A percentile compares a stretch with the other conserved stretches of the same genome.
These are phyloP conservation scores for Trichoderma brevicompactum DNA, from an alignment of 2,329 filamentous ascomycete genomes.

Conservation along the genomic window DNA sequence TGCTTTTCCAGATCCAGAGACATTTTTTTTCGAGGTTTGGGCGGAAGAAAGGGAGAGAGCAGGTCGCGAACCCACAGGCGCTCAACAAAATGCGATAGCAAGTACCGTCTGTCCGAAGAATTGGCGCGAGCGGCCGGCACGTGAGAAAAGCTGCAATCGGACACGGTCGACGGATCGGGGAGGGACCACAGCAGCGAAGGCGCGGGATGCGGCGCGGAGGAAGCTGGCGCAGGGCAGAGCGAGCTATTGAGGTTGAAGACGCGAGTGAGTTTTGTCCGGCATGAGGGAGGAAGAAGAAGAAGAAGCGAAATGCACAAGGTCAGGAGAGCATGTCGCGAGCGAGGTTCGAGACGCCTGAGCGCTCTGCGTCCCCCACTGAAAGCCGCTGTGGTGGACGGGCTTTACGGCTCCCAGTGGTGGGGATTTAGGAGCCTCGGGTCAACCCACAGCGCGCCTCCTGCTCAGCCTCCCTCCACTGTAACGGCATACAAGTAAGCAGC, in stretches of 20 bases:
- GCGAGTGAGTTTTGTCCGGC: constrained; percentile 1
- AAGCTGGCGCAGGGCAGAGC: constrained; percentile 7
- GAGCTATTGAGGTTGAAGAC: constrained; percentile 8
- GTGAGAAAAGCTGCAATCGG: constrained; percentile 20
- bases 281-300: constrained; percentile 5
- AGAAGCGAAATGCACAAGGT: constrained; percentile 8
- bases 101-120: constrained; percentile 17
- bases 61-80: background rate
- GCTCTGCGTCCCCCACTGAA: constrained; percentile 22
- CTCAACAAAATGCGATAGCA: constrained; percentile 17
- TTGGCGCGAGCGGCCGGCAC: constrained; percentile 26
- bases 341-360: constrained; percentile 17
- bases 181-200: background rate
- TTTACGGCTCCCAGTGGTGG: constrained; percentile 14
- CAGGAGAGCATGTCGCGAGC: constrained; percentile 12
- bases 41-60: constrained; percentile 6
- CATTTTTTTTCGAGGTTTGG: constrained; percentile 48
- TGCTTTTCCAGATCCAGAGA: constrained; percentile 81
- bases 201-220: background rate
- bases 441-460: constrained; percentile 16
- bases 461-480: constrained; percentile 21
- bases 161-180: background rate
- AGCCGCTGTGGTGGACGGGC: constrained; percentile 8
- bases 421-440: constrained; percentile 27
- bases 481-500: background rate